Percentiles rank a stretch among this genome's conserved stretches.
Evolutionary conservation across 2,329 filamentous ascomycete species (phyloP).

Genomic region (Pyrenochaeta sp.): DNA sequence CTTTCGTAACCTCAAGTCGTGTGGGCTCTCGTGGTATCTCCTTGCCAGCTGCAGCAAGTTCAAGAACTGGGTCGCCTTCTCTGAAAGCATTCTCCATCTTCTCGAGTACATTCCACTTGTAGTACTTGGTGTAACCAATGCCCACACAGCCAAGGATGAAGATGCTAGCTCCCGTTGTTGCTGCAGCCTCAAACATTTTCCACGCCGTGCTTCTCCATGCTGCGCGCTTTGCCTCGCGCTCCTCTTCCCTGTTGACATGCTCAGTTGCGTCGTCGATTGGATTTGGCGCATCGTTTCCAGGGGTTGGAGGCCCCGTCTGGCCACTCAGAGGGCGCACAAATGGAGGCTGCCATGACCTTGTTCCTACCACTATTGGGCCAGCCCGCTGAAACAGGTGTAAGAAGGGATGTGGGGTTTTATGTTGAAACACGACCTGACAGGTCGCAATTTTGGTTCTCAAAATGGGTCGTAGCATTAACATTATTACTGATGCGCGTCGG

Average conservation of each 20-base stretch:
- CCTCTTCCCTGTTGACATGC: constrained; percentile 27
- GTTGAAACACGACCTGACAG: constrained; percentile 28
- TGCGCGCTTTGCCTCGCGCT: constrained; percentile 24
- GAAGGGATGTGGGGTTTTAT: constrained; percentile 18
- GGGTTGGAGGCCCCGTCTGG: constrained; percentile 46
- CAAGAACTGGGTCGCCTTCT: constrained; percentile 88
- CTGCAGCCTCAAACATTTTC: constrained; percentile 62
- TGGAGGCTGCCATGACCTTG: constrained; percentile 13
- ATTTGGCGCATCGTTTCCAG: constrained; percentile 49
- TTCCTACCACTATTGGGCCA: constrained; percentile 26
- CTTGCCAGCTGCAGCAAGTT: constrained; percentile 60
- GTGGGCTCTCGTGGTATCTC: constrained; percentile 42
- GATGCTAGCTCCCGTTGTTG: constrained; percentile 61
- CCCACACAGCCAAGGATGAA: constrained; percentile 57
- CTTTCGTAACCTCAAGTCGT: constrained; percentile 21
- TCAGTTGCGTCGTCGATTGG: constrained; percentile 50
- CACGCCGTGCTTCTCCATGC: constrained; percentile 54
- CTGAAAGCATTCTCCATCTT: constrained; percentile 95
- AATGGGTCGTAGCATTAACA: constrained; percentile 42
- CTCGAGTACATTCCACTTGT: constrained; percentile 88
- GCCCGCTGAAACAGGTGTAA: constrained; percentile 32
- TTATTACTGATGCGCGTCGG: constrained; percentile 29
- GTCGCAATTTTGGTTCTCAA: constrained; percentile 24
- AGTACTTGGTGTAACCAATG: constrained; percentile 63
- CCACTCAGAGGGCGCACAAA: constrained; percentile 40